Conservation (phyloP, 1,284 basidiomycete species). For the Ganoderma sinense region DNA sequence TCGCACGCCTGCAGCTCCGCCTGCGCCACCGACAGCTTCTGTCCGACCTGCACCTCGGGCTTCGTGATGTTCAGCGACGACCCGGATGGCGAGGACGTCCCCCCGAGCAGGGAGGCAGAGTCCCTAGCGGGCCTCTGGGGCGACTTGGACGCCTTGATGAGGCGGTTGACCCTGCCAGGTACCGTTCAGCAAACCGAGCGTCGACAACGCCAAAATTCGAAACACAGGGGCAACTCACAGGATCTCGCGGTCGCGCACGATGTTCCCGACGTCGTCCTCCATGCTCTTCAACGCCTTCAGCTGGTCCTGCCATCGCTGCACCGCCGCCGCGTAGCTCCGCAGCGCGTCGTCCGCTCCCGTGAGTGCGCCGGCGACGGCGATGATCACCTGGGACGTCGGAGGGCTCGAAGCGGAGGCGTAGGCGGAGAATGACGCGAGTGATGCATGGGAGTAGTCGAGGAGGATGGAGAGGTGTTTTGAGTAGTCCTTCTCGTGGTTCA, state of each 20-base stretch:
- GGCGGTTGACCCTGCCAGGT: slow-evolving; percentile 67
- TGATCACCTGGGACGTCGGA: slow-evolving; percentile 61
- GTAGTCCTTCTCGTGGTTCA: slow-evolving; percentile 76
- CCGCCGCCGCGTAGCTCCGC: slow-evolving; percentile 59
- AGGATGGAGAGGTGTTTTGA: slow-evolving; percentile 62
- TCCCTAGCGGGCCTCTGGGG: slow-evolving; percentile 54
- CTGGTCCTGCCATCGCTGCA: slow-evolving; percentile 72
- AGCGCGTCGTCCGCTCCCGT: slow-evolving; percentile 74
- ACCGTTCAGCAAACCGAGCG: neutral
- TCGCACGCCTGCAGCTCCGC: slow-evolving; percentile 82
- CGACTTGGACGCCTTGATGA: slow-evolving; percentile 77
- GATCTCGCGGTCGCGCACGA: slow-evolving; percentile 79
- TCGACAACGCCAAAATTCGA: too few species aligned
- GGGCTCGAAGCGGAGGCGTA: slow-evolving; percentile 74
- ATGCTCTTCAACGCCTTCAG: slow-evolving; percentile 58
- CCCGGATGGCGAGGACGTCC: slow-evolving; percentile 35
- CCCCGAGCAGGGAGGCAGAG: slow-evolving; percentile 42
- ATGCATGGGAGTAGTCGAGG: slow-evolving; percentile 65
- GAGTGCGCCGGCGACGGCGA: slow-evolving; percentile 64
- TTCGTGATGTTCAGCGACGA: slow-evolving; percentile 47
- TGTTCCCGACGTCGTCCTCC: slow-evolving; percentile 74
- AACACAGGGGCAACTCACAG: slow-evolving; percentile 60
- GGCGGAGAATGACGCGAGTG: slow-evolving; percentile 72
- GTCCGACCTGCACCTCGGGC: slow-evolving; percentile 42
- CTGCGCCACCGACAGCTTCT: slow-evolving; percentile 72